Conservation (phyloP, 2,329 filamentous ascomycete genomes). For the Aspergillus ochraceus region DNA sequence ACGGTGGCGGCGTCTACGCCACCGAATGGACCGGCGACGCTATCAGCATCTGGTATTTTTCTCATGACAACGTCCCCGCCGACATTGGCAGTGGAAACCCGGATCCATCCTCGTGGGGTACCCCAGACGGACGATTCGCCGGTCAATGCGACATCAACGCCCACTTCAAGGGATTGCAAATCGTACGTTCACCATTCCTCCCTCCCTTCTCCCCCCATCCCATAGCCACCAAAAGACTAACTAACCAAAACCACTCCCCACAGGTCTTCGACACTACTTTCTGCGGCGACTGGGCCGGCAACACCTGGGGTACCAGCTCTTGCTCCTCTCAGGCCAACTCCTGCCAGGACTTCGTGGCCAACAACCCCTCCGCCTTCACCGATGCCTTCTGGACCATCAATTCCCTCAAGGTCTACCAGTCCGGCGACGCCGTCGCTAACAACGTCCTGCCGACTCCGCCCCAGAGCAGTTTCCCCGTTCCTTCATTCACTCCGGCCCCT, state of each 20-base stretch:
- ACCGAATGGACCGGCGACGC: constrained; percentile 71
- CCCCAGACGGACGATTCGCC: constrained; percentile 67
- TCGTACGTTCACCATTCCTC: constrained; percentile 45
- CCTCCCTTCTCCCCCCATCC: not conserved
- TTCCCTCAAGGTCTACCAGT: constrained; percentile 64
- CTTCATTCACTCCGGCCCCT: not conserved
- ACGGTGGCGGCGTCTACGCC: constrained; percentile 69
- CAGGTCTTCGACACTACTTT: constrained; percentile 71
- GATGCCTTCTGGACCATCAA: constrained; percentile 79
- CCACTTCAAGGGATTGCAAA: constrained; percentile 70
- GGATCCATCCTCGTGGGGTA: constrained; percentile 67
- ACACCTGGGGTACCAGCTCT: constrained; percentile 61
- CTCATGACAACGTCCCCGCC: constrained; percentile 62
- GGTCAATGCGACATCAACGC: constrained; percentile 69
- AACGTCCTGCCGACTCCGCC: not conserved
- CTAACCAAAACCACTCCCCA: not conserved
- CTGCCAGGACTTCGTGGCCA: constrained; percentile 71
- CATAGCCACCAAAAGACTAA: not conserved
- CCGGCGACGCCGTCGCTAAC: constrained; percentile 2
- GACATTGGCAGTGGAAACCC: constrained; percentile 63
- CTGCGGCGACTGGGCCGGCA: constrained; percentile 84
- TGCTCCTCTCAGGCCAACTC: constrained; percentile 63
- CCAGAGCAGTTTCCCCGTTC: not conserved
- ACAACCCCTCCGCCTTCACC: constrained; percentile 68
- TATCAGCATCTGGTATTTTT: constrained; percentile 83